Percentiles rank a stretch among this genome's conserved stretches.
These are phyloP conservation scores for Neurospora africana DNA, from an alignment of 495 filamentous ascomycete species.

Conservation along the genomic window DNA sequence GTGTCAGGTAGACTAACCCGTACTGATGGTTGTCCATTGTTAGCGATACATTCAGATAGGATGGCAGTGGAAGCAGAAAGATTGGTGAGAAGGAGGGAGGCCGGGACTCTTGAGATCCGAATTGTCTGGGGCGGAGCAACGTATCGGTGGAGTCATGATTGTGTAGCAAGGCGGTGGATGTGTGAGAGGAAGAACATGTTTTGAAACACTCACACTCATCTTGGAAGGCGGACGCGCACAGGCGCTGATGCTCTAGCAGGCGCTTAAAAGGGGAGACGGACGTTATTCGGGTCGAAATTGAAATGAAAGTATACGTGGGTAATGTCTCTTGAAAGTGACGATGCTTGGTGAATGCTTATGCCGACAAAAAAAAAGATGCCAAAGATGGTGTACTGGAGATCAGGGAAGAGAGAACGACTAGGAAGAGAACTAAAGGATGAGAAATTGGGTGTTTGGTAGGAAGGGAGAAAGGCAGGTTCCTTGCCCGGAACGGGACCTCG, in stretches of 20 bases:
- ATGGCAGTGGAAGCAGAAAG: background rate
- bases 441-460: background rate
- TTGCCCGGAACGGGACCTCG: background rate
- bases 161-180: conserved; percentile 5
- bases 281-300: background rate
- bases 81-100: background rate
- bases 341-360: background rate
- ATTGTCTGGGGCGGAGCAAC: background rate
- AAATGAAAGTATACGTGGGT: background rate
- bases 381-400: background rate
- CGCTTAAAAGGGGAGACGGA: background rate
- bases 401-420: background rate
- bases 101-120: background rate
- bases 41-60: conserved; percentile 8
- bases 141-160: conserved; percentile 3
- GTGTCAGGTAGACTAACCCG: conserved; percentile 11
- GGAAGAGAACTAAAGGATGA: background rate
- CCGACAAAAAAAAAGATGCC: background rate
- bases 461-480: background rate
- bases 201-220: conserved; percentile 38
- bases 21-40: conserved; percentile 17
- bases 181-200: background rate
- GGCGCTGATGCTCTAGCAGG: background rate
- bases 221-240: conserved; percentile 12
- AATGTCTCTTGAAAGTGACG: background rate